A percentile compares a stretch with the other conserved stretches of the same genome.
These are phyloP conservation scores for Mycena vulgaris DNA, from an alignment of 768 basidiomycete genomes.

Conservation along the genomic window DNA sequence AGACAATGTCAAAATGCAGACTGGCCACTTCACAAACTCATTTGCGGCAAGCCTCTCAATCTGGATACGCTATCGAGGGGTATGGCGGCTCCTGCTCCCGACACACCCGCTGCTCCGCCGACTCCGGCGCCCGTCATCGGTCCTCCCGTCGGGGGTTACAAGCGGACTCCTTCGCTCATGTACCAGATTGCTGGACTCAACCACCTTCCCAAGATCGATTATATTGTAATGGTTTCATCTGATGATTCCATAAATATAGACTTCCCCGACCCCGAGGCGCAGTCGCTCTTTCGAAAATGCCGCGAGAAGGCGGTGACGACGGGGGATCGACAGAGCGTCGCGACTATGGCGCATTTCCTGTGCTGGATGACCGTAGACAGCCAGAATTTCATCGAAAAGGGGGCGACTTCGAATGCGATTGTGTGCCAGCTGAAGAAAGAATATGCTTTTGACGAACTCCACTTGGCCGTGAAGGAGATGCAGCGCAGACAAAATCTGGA, in stretches of 20 bases:
- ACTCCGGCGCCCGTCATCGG: neutral
- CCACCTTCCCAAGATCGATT: constrained; percentile 6
- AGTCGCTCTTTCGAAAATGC: constrained; percentile 15
- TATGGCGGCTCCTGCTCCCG: no score
- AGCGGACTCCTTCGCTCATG: constrained; percentile 4
- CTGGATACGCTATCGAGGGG: no score
- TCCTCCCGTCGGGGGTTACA: neutral
- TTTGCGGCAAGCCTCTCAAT: no score
- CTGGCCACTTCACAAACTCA: no score
- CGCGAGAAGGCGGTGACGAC: constrained; percentile 37
- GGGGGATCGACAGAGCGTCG: constrained; percentile 26
- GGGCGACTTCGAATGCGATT: neutral
- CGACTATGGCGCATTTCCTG: constrained; percentile 30
- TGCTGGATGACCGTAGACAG: constrained; percentile 19
- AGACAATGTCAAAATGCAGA: no score
- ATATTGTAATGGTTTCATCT: neutral
- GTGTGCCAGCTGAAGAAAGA: constrained; percentile 30
- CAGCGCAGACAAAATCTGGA: constrained; percentile 29
- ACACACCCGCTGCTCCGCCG: no score
- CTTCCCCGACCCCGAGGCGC: constrained; percentile 24
- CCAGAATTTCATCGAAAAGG: neutral
- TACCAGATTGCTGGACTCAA: neutral
- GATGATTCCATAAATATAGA: neutral
- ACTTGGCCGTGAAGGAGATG: constrained; percentile 24
- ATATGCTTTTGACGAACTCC: constrained; percentile 22